phyloP scores from a whole-genome alignment of 1,284 basidiomycete genomes.

The Hemileia vastatrix region DNA sequence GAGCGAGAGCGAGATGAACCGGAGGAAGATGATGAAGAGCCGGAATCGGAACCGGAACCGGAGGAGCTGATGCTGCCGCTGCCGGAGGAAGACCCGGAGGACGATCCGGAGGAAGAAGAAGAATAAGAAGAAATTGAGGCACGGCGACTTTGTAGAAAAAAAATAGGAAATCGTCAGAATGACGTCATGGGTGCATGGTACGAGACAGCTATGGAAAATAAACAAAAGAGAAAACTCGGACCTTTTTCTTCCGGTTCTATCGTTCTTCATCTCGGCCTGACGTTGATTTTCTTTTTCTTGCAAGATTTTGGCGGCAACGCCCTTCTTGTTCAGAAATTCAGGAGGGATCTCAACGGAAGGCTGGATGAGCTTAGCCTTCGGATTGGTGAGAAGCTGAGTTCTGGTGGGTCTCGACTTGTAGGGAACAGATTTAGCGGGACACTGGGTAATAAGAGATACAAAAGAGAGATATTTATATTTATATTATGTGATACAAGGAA shows the following conservation, averaged over 20 bases:
- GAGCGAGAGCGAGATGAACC: conserved; percentile 2
- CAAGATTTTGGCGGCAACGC: conserved; percentile 19
- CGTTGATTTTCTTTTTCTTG: conserved; percentile 7
- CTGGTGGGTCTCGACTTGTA: conserved; percentile 17
- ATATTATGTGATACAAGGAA: neutral
- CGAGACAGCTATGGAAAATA: too few relatives aligned
- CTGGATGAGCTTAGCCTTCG: neutral
- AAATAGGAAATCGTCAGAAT: neutral
- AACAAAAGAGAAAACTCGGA: neutral
- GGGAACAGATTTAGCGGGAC: conserved; percentile 3
- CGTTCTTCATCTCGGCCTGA: neutral
- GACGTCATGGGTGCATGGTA: too few relatives aligned
- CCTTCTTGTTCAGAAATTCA: conserved; percentile 18
- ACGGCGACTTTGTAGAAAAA: neutral
- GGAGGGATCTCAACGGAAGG: conserved; percentile 15
- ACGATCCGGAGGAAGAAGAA: neutral
- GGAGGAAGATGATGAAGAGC: too few relatives aligned
- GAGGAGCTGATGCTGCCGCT: neutral
- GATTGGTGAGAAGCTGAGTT: conserved; percentile 18
- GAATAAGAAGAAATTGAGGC: neutral
- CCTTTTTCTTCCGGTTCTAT: conserved; percentile 1
- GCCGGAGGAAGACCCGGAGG: conserved; percentile 3
- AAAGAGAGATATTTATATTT: neutral
- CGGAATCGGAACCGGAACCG: conserved; percentile 2
- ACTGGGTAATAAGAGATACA: too few relatives aligned